phyloP scores from a whole-genome alignment of 202 grass and related monocot species.

The Panicum virgatum region DNA sequence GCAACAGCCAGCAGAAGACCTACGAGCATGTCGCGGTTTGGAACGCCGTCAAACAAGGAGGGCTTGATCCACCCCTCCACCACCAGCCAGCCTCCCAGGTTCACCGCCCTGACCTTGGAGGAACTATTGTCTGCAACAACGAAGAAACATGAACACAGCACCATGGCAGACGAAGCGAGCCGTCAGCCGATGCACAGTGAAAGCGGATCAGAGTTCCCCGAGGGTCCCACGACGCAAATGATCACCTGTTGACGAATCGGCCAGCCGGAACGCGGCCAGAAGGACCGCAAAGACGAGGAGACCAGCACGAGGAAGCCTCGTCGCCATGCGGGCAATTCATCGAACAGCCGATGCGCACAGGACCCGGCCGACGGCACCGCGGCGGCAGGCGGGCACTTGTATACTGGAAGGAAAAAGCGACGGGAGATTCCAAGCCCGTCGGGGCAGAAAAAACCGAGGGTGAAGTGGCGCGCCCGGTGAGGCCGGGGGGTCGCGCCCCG shows the following conservation, averaged over 20 bases:
- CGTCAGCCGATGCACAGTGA: neutral
- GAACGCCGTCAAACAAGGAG: conserved; percentile 57
- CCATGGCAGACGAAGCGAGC: neutral
- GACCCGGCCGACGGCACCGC: neutral
- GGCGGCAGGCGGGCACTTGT: neutral
- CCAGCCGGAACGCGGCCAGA: conserved; percentile 1
- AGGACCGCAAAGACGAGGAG: conserved; percentile 28
- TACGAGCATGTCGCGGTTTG: conserved; percentile 69
- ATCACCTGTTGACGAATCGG: conserved; percentile 32
- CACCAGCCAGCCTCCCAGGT: conserved; percentile 63
- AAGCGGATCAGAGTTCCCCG: neutral
- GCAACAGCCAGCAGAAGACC: conserved; percentile 12
- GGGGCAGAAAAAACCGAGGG: neutral
- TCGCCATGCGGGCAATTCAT: conserved; percentile 38
- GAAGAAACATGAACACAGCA: neutral
- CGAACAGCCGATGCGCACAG: neutral
- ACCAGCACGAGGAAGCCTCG: neutral
- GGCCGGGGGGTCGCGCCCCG: conserved; percentile 19
- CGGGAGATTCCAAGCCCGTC: conserved; percentile 43
- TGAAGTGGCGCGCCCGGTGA: neutral
- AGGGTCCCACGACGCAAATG: neutral
- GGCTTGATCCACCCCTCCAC: conserved; percentile 74
- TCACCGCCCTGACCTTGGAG: conserved; percentile 49
- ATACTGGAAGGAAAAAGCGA: conserved; percentile 15
- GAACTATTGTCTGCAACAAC: conserved; percentile 24